These are phyloP conservation scores for Talaromyces atroroseus DNA, from an alignment of 2,329 filamentous ascomycete genomes.

Conservation along the genomic window DNA sequence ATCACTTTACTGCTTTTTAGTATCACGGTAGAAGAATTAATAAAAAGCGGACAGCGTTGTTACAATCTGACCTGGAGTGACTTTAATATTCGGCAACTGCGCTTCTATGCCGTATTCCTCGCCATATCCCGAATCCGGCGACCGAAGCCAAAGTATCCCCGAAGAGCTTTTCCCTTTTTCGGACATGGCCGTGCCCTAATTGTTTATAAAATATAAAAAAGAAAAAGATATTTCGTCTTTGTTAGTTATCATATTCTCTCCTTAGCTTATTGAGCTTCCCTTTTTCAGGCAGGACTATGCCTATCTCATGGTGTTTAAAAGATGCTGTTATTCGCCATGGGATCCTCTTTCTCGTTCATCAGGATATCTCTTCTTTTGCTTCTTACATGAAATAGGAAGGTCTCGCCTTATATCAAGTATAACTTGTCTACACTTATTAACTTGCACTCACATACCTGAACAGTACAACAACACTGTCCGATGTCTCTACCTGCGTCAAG, in stretches of 20 bases:
- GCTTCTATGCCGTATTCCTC: constrained; percentile 17
- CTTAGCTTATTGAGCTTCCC: no score
- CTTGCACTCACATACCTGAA: neutral
- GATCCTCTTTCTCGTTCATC: neutral
- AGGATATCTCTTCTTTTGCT: neutral
- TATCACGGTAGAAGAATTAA: neutral
- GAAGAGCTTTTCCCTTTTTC: neutral
- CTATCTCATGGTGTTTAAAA: neutral
- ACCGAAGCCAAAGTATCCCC: constrained; percentile 4
- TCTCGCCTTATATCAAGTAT: neutral
- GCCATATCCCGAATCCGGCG: constrained; percentile 22
- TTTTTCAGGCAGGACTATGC: no score
- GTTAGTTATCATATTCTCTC: no score
- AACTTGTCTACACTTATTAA: no score
- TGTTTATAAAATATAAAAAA: no score
- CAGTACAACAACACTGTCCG: neutral
- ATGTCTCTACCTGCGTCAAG: neutral
- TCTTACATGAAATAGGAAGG: neutral
- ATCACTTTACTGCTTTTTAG: neutral
- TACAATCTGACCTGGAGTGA: neutral
- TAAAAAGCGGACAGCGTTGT: neutral
- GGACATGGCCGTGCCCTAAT: constrained; percentile 2
- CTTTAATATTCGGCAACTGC: constrained; percentile 17
- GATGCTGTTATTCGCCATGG: neutral
- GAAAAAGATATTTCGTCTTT: no score